Base-by-base conservation (phyloP, 2,329 filamentous ascomycete genomes). In the Diplodia sapinea region DNA sequence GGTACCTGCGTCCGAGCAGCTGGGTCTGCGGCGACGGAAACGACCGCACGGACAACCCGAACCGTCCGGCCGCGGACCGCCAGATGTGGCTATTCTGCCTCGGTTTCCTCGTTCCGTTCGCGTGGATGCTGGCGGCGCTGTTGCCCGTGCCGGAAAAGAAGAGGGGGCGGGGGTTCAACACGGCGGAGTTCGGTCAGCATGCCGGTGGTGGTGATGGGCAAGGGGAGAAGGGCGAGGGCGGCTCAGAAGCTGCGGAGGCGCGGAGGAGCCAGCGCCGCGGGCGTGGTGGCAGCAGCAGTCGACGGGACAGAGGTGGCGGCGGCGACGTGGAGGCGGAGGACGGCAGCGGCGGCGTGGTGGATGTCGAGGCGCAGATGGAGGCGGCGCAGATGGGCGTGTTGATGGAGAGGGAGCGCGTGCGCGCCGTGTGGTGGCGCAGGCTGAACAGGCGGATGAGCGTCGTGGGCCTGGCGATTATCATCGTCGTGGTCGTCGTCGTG, bases 41-140 rank as follows among this genome's bases (percentile, higher is more conserved):
- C 15, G 15, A 20, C 2, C 15, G 17, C 11, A 23, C 8, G 13
- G 40, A 23, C 3, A 64, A 52, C 20, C 47, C 50, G 17, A 54
- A 49, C 23, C 50, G 62, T 1, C 36, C 49, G 5, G 62, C 43
- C 6, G 65, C 56, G 0, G 65, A 68, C 13, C 33, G 66, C 4
- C 66, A 68, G 50, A 29, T 68, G 26, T 56, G 36, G 36, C 36
- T 68, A 26, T 68, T 68, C 7, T 55, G 50, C 26, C 17, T 68
- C 12, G 66, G 66, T 5, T 68, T 68, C 57, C 11, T 64, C 1
- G 12, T 68, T 5, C 66, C 66, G 13, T 31, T 68, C 4, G 66
- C 66, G 26, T 68, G 66, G 66, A 51, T 68, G 38, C n/a, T 68
- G 38, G 66, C 36, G 13, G 66, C 66, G 11, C 20, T 68, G 20